Evolutionary conservation across 2,329 filamentous ascomycete species (phyloP).

Genomic region (Nemania abortiva): DNA sequence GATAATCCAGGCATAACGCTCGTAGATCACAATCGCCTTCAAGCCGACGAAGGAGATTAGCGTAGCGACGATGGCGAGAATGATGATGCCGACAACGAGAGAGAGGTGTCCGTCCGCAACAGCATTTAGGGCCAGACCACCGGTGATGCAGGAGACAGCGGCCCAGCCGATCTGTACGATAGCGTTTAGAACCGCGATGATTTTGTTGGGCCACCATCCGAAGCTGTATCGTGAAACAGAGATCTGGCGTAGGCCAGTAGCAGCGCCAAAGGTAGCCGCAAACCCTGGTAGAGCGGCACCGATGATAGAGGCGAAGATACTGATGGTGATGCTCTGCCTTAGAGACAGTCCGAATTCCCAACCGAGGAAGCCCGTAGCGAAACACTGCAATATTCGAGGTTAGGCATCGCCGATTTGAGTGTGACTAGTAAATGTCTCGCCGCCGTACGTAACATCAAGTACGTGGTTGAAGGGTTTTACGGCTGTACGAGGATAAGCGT

Average conservation of each 20-base stretch:
- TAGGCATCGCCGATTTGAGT: neutral
- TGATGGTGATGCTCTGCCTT: conserved; percentile 58
- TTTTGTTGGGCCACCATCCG: conserved; percentile 64
- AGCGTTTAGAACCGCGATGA: conserved; percentile 63
- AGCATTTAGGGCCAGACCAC: conserved; percentile 62
- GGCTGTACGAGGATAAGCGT: no score
- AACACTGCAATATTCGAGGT: conserved; percentile 50
- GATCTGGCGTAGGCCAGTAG: conserved; percentile 64
- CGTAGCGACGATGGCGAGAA: conserved; percentile 62
- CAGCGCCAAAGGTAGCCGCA: conserved; percentile 64
- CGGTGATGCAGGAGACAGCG: conserved; percentile 64
- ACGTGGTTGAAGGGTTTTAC: no score
- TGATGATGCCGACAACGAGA: conserved; percentile 64
- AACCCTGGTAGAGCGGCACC: conserved; percentile 60
- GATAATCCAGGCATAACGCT: conserved; percentile 63
- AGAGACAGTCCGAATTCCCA: conserved; percentile 62
- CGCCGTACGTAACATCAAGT: no score
- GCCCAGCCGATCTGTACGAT: conserved; percentile 64
- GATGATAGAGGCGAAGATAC: conserved; percentile 60
- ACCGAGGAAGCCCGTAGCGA: conserved; percentile 64
- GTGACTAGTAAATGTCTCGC: neutral
- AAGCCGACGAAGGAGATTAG: conserved; percentile 66
- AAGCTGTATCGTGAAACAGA: conserved; percentile 63
- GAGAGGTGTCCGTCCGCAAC: conserved; percentile 59
- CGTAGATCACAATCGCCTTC: conserved; percentile 61